Evolutionary conservation across 257 asterid species (phyloP), one percentile per base, ranked within the genome.

Genomic region (Lantana camara): DNA sequence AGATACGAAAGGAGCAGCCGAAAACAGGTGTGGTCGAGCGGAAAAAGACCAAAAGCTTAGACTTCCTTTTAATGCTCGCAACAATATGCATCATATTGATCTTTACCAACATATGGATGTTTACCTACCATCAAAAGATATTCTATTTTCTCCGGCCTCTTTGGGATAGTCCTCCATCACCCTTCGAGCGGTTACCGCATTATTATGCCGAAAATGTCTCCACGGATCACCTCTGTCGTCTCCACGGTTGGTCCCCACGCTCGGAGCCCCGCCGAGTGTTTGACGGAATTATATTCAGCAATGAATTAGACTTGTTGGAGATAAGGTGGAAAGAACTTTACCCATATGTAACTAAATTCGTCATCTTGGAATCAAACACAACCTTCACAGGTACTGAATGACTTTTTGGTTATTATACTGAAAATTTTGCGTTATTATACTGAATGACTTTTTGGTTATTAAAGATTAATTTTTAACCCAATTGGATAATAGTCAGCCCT

Each of bases 161-260:
- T 46, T 93, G 99, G 99, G 99, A 93, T 80, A 61, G 62, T 8
- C 88, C 99, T 48, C 99, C 97, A 20, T 63, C 81, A 1, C 81
- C 85, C 0, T 87, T 93, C 1, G 71, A 78, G 67, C 82, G 57
- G 44, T 41, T 93, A 24, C 97, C 96, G 9, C 99, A 93, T 75
- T 93, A 82, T 53, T 87, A 93, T 57, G 97, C 97, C 2, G 96
- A 90, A 74, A 93, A 90, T 41, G 90, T 93, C 20, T 85, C 99
- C 1, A 88, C 79, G 89, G 81, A 60, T 56, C 67, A 80, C 71
- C 95, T 93, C 19, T 93, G 99, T 53, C 82, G 42, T 56, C 86
- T 87, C 78, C 99, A 93, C 12, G 96, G 95, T 49, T 90, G 97
- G 96, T 76, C 96, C 52, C 50, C 80, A 41, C 82, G 95, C 30